phyloP scores from a whole-genome alignment of 2,329 filamentous ascomycete genomes.

The Neocatenulostroma microsporum region DNA sequence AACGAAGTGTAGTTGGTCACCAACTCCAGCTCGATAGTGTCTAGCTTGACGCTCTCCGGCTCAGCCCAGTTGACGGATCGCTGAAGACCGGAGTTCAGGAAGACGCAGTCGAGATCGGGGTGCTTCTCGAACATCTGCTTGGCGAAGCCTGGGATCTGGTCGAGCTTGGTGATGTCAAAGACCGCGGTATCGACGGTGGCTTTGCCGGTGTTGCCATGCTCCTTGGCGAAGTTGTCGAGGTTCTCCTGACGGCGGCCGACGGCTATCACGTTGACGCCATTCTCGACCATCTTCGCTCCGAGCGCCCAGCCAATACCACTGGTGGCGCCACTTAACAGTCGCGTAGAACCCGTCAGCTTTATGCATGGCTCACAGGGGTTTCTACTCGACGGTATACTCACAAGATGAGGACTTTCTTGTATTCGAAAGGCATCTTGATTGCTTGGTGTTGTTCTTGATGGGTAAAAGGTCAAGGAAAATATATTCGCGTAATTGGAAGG shows the following conservation, averaged over 20 bases:
- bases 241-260: constrained; percentile 46
- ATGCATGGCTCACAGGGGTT: no score
- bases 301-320: constrained; percentile 46
- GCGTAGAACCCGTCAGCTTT: no score
- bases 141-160: constrained; percentile 41
- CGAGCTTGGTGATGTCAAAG: constrained; percentile 46
- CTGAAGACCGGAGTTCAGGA: constrained; percentile 49
- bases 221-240: constrained; percentile 41
- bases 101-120: constrained; percentile 46
- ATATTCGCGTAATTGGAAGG: no score
- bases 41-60: constrained; percentile 41
- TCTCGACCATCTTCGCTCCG: constrained; percentile 41
- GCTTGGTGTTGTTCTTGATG: not conserved
- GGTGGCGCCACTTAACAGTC: no score
- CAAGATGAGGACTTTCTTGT: constrained; percentile 47
- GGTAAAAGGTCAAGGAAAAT: not conserved
- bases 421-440: constrained; percentile 34
- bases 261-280: constrained; percentile 42
- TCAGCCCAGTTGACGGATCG: constrained; percentile 43
- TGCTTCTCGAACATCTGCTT: constrained; percentile 36
- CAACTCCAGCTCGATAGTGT: constrained; percentile 38
- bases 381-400: no score
- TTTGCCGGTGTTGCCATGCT: constrained; percentile 30
- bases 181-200: constrained; percentile 38
- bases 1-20: constrained; percentile 46